Evolutionary conservation across 2,329 filamentous ascomycete species (phyloP).

Genomic region (Venturia effusa): DNA sequence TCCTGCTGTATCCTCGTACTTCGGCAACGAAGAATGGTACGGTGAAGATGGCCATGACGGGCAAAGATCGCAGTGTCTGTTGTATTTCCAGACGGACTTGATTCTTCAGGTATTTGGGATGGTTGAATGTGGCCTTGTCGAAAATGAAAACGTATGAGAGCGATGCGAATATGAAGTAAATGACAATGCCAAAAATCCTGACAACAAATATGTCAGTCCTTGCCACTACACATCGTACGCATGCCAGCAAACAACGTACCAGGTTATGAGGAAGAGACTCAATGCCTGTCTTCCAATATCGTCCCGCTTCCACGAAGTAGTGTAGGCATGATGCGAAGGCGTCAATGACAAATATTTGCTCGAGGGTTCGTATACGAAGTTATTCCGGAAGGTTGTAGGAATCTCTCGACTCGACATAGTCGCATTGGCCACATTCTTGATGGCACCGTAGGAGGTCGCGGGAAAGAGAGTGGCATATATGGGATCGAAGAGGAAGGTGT

Average conservation of each 20-base stretch:
- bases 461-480: slow-evolving; percentile 66
- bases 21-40: slow-evolving; percentile 72
- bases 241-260: slow-evolving; percentile 40
- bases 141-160: slow-evolving; percentile 84
- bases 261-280: slow-evolving; percentile 74
- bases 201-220: slow-evolving; percentile 7
- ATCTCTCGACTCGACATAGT: slow-evolving; percentile 43
- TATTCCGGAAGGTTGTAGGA: slow-evolving; percentile 24
- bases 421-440: slow-evolving; percentile 32
- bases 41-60: slow-evolving; percentile 72
- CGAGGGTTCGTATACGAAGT: slow-evolving; percentile 61
- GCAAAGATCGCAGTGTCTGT: slow-evolving; percentile 67
- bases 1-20: slow-evolving; percentile 72
- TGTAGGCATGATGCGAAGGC: slow-evolving; percentile 66
- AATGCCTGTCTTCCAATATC: slow-evolving; percentile 64
- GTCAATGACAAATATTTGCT: slow-evolving; percentile 57
- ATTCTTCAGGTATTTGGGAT: slow-evolving; percentile 92
- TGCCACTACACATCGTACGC: background rate
- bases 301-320: slow-evolving; percentile 67
- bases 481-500: slow-evolving; percentile 72
- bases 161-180: slow-evolving; percentile 77
- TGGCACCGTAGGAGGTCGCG: slow-evolving; percentile 23
- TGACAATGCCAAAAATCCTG: slow-evolving; percentile 73
- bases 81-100: slow-evolving; percentile 78
- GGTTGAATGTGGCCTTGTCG: slow-evolving; percentile 77